Percentiles rank a stretch among this genome's conserved stretches.
phyloP scores from a whole-genome alignment of 192 early-diverging fungal species.

The Mortierella alpina region DNA sequence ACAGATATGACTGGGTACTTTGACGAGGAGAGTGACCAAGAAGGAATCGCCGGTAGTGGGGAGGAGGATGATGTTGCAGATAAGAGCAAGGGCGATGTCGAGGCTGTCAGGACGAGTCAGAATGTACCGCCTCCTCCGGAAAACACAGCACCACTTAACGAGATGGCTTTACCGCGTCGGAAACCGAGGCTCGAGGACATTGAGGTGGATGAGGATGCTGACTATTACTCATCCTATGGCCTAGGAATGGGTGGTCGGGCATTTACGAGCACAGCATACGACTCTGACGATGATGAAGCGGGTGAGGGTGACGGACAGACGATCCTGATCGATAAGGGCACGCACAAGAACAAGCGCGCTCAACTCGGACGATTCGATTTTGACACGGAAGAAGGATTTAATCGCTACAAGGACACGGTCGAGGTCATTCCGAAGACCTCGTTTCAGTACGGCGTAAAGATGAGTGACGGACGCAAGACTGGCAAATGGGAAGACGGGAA shows the following conservation, averaged over 20 bases:
- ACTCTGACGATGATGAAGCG: slow-evolving; percentile 58
- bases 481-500: slow-evolving; percentile 57
- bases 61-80: slow-evolving; percentile 5
- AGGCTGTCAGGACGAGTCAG: neutral
- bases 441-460: slow-evolving; percentile 81
- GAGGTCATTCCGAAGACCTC: slow-evolving; percentile 81
- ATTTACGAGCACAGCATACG: slow-evolving; percentile 63
- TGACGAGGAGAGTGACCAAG: slow-evolving; percentile 33
- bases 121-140: neutral
- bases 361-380: slow-evolving; percentile 82
- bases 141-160: slow-evolving; percentile 19
- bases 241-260: slow-evolving; percentile 55
- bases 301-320: slow-evolving; percentile 16
- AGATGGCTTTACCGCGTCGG: slow-evolving; percentile 25
- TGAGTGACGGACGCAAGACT: slow-evolving; percentile 70
- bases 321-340: slow-evolving; percentile 75
- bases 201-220: slow-evolving; percentile 54
- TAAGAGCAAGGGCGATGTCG: neutral
- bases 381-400: slow-evolving; percentile 82
- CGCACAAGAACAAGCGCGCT: slow-evolving; percentile 73
- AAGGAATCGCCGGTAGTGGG: slow-evolving; percentile 16
- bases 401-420: slow-evolving; percentile 76
- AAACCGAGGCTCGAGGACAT: slow-evolving; percentile 33
- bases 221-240: slow-evolving; percentile 66
- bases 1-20: slow-evolving; percentile 35